Percentiles rank a stretch among this genome's conserved stretches.
phyloP scores from a whole-genome alignment of 495 filamentous ascomycete species.

The Astrothelium macrocarpum region DNA sequence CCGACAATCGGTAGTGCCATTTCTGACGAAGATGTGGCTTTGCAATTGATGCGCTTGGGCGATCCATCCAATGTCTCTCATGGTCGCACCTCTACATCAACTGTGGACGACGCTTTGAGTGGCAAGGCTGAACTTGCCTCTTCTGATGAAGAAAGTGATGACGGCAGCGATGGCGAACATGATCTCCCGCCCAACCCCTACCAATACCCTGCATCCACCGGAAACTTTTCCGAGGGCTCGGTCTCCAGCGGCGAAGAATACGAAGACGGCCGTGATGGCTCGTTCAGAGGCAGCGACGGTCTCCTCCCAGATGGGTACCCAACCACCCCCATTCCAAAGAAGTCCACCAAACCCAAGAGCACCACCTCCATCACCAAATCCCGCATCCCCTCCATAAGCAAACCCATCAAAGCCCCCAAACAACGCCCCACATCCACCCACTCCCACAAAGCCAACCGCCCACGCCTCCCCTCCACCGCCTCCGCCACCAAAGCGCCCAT shows the following conservation, averaged over 20 bases:
- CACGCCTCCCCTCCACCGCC: slow-evolving; percentile 17
- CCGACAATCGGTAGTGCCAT: slow-evolving; percentile 83
- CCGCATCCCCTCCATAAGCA: slow-evolving; percentile 23
- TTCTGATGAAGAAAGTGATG: slow-evolving; percentile 72
- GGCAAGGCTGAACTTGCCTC: slow-evolving; percentile 78
- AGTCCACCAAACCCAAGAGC: slow-evolving; percentile 18
- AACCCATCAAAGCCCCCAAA: slow-evolving; percentile 20
- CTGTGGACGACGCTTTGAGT: slow-evolving; percentile 83
- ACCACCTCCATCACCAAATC: slow-evolving; percentile 19
- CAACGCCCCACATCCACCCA: not conserved
- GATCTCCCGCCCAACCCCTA: slow-evolving; percentile 51
- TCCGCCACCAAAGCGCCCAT: slow-evolving; percentile 45
- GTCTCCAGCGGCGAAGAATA: slow-evolving; percentile 62
- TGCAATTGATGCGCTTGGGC: slow-evolving; percentile 92
- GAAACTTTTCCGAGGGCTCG: slow-evolving; percentile 51
- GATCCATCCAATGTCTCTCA: slow-evolving; percentile 83
- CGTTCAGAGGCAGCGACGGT: slow-evolving; percentile 44
- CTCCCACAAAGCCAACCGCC: slow-evolving; percentile 4
- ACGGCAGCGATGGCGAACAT: slow-evolving; percentile 53
- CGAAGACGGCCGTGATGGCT: slow-evolving; percentile 51
- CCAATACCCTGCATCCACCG: slow-evolving; percentile 29
- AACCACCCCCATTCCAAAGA: slow-evolving; percentile 31
- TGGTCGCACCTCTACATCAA: slow-evolving; percentile 85
- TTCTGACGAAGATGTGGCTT: slow-evolving; percentile 94
- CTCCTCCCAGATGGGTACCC: slow-evolving; percentile 19